phyloP scores from a whole-genome alignment of 805 yeast genomes.

The Suhomyces sp. region DNA sequence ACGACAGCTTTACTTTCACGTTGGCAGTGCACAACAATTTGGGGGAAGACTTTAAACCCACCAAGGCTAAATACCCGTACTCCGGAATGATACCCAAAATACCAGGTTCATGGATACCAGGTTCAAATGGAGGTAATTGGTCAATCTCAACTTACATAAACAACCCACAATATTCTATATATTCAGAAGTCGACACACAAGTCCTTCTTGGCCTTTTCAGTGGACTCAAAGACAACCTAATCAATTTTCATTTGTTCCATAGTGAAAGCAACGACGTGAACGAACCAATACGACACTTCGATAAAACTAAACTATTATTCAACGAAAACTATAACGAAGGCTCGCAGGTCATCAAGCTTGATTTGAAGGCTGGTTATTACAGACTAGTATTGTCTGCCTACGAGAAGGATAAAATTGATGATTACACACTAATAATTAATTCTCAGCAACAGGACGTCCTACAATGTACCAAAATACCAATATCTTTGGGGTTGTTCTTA shows the following conservation, averaged over 20 bases:
- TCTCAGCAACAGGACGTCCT: conserved; percentile 7
- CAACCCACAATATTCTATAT: conserved; percentile 55
- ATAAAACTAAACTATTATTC: conserved; percentile 23
- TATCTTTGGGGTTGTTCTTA: conserved; percentile 36
- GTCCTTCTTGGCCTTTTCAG: conserved; percentile 3
- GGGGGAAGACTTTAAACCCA: conserved; percentile 17
- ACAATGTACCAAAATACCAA: conserved; percentile 16
- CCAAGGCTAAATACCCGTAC: conserved; percentile 31
- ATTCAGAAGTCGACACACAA: conserved; percentile 14
- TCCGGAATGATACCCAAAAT: no score
- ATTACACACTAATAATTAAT: conserved; percentile 33
- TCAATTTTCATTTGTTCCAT: conserved; percentile 48
- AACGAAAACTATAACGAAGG: conserved; percentile 35
- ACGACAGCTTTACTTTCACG: conserved; percentile 25
- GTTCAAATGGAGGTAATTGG: conserved; percentile 57
- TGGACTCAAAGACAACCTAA: conserved; percentile 2
- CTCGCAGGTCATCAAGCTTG: conserved; percentile 25
- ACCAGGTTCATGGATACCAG: conserved; percentile 47
- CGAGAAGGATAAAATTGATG: conserved; percentile 25
- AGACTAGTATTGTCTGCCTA: conserved; percentile 49
- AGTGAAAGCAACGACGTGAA: conserved; percentile 24
- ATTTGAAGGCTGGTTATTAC: conserved; percentile 38
- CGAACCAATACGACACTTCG: conserved; percentile 20
- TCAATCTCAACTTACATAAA: conserved; percentile 41
- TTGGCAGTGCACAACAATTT: conserved; percentile 29